phyloP scores from a whole-genome alignment of 306 rosid genomes.

The Betula pendula region DNA sequence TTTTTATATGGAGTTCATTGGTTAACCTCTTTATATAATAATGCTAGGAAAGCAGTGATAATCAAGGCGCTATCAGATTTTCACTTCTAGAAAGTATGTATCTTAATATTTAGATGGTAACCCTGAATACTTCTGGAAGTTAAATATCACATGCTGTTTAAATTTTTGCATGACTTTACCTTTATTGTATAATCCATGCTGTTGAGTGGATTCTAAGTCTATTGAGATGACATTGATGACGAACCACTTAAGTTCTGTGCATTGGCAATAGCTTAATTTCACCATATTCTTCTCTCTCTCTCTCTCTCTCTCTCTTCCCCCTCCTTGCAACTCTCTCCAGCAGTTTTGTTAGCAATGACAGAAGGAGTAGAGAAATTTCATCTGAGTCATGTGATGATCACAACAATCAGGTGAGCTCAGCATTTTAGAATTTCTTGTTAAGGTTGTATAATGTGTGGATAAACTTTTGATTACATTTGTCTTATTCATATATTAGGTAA shows the following conservation, averaged over 20 bases:
- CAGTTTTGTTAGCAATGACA: constrained; percentile 46
- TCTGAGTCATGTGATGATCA: constrained; percentile 49
- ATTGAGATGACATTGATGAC: constrained; percentile 22
- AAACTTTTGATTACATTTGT: constrained; percentile 16
- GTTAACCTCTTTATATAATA: not conserved
- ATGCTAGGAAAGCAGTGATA: not conserved
- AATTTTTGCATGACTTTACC: not conserved
- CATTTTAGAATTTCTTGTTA: constrained; percentile 29
- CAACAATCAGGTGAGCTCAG: constrained; percentile 47
- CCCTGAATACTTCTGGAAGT: not conserved
- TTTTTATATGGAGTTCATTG: not conserved
- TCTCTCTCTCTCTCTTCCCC: not conserved
- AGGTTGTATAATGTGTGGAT: constrained; percentile 14
- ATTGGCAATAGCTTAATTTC: constrained; percentile 17
- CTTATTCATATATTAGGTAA: constrained; percentile 43
- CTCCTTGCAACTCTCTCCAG: constrained; percentile 21
- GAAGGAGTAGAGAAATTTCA: constrained; percentile 46
- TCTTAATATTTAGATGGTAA: constrained; percentile 1
- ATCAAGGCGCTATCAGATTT: not conserved
- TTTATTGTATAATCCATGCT: not conserved
- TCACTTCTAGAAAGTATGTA: not conserved
- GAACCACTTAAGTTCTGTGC: constrained; percentile 9
- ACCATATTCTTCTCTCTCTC: constrained; percentile 9
- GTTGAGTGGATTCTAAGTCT: constrained; percentile 26
- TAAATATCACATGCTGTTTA: not conserved